These are phyloP conservation scores for Colletotrichum graminicola DNA, from an alignment of 2,329 filamentous ascomycete species.

Conservation along the genomic window DNA sequence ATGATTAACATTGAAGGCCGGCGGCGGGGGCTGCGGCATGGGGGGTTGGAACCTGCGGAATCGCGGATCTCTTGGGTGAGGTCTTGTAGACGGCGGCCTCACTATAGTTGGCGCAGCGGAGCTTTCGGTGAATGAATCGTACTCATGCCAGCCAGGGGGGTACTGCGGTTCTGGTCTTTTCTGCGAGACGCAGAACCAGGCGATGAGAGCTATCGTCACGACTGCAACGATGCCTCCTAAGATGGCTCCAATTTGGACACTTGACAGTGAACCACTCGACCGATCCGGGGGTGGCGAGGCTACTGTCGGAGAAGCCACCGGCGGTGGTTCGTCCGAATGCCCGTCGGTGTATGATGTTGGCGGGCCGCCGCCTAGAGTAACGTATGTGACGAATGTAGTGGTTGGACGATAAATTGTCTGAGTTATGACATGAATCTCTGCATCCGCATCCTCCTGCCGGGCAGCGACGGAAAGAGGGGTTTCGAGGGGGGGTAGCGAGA, in stretches of 20 bases:
- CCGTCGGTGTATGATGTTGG: conserved; percentile 37
- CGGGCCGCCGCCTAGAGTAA: conserved; percentile 48
- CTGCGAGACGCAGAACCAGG: conserved; percentile 49
- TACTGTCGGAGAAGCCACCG: conserved; percentile 15
- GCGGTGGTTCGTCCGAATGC: conserved; percentile 38
- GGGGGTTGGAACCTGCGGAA: too few relatives aligned
- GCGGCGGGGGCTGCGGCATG: conserved; percentile 7
- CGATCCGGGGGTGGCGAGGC: conserved; percentile 38
- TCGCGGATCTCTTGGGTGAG: neutral
- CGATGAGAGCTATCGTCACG: conserved; percentile 51
- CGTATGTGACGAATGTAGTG: conserved; percentile 53
- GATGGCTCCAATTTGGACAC: conserved; percentile 57
- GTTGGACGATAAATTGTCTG: conserved; percentile 52
- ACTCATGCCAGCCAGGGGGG: neutral
- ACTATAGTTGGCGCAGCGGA: neutral
- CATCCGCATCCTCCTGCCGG: conserved; percentile 33
- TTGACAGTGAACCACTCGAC: conserved; percentile 47
- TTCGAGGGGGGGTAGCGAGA: conserved; percentile 22
- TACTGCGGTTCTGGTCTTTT: neutral
- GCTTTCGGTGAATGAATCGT: conserved; percentile 17
- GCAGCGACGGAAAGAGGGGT: conserved; percentile 19
- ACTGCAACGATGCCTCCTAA: conserved; percentile 55
- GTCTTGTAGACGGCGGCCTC: neutral
- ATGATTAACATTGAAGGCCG: conserved; percentile 7
- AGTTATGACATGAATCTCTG: conserved; percentile 47